These are phyloP conservation scores for Mycena rebaudengoi DNA, from an alignment of 768 basidiomycete species.

Conservation along the genomic window DNA sequence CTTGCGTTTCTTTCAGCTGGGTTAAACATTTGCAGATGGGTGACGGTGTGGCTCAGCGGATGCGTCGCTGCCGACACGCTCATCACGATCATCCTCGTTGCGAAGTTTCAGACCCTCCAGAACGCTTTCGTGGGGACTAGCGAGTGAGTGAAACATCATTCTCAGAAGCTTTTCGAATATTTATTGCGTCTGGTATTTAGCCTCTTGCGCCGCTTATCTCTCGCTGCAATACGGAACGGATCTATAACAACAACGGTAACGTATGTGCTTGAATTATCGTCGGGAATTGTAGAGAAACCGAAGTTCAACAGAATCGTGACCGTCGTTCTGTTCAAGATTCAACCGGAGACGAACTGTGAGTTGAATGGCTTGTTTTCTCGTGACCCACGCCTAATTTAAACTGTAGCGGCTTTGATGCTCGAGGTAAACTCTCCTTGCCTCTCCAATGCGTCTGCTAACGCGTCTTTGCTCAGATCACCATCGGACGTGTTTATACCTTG, in stretches of 20 bases:
- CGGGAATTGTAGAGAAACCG: no score
- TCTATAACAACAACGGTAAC: background rate
- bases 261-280: no score
- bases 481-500: slow-evolving; percentile 3
- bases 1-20: no score
- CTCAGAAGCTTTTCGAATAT: background rate
- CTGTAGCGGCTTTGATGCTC: slow-evolving; percentile 4
- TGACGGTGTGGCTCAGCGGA: slow-evolving; percentile 3
- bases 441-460: background rate
- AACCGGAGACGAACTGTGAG: slow-evolving; percentile 7
- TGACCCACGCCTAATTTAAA: background rate
- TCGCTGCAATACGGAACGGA: background rate
- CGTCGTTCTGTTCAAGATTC: slow-evolving; percentile 1
- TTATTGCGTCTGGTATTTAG: background rate
- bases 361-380: background rate
- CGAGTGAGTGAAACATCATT: background rate
- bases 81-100: slow-evolving; percentile 1
- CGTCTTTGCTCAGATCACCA: background rate
- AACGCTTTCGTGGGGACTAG: background rate
- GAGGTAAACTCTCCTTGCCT: background rate
- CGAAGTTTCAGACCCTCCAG: background rate
- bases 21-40: background rate
- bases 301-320: slow-evolving; percentile 8
- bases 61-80: slow-evolving; percentile 1
- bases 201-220: background rate